Evolutionary conservation across 2,329 filamentous ascomycete genomes (phyloP).

Genomic region (Aspergillus fructus): DNA sequence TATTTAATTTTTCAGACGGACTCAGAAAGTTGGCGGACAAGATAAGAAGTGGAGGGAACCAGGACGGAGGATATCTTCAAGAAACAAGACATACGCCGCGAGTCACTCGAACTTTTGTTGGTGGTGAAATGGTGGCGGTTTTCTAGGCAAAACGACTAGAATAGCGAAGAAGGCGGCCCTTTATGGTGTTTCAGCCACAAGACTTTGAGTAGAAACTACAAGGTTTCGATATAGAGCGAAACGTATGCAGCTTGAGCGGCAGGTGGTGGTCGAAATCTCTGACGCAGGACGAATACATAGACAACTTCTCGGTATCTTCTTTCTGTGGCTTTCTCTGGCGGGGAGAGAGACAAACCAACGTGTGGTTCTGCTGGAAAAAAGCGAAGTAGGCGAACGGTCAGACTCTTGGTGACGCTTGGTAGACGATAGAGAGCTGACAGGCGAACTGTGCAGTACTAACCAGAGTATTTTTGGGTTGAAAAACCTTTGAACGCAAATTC

Average conservation of each 20-base stretch:
- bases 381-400: conserved; percentile 14
- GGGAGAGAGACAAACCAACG: conserved; percentile 33
- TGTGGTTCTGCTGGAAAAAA: conserved; percentile 28
- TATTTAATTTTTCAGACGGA: conserved; percentile 27
- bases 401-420: conserved; percentile 8
- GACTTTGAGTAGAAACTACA: conserved; percentile 86
- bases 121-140: conserved; percentile 37
- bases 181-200: conserved; percentile 71
- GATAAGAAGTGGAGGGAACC: conserved; percentile 35
- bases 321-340: conserved; percentile 38
- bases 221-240: conserved; percentile 93
- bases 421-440: conserved; percentile 8
- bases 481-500: conserved; percentile 11
- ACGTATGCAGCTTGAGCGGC: conserved; percentile 94
- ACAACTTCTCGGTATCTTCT: conserved; percentile 55
- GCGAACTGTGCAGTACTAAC: conserved; percentile 18
- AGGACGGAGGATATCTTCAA: conserved; percentile 47
- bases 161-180: conserved; percentile 31
- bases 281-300: conserved; percentile 99
- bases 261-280: conserved; percentile 91
- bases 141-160: conserved; percentile 18
- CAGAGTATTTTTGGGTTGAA: conserved; percentile 15
- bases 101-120: conserved; percentile 22
- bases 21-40: conserved; percentile 28
- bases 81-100: conserved; percentile 61